Evolutionary conservation across 495 filamentous ascomycete genomes (phyloP).

Genomic region (Neurospora intermedia): DNA sequence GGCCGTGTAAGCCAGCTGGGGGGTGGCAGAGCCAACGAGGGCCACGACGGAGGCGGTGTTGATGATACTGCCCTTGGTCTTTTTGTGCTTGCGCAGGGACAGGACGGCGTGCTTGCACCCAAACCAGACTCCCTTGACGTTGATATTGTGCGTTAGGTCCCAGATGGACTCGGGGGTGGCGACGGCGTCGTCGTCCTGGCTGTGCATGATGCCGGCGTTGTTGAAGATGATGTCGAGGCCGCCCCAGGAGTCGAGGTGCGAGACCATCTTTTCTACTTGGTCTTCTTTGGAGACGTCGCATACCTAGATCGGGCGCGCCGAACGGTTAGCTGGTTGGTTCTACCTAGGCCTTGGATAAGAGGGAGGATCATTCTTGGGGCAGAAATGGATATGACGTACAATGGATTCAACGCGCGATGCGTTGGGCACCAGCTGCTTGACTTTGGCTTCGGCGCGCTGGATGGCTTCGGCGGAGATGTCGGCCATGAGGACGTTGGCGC

Average conservation of each 20-base stretch:
- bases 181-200: constrained; percentile 73
- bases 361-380: too few relatives aligned
- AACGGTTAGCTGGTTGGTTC: too few relatives aligned
- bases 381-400: constrained; percentile 19
- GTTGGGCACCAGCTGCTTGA: constrained; percentile 58
- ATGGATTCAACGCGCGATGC: constrained; percentile 49
- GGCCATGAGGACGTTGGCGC: constrained; percentile 74
- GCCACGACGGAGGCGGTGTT: constrained; percentile 94
- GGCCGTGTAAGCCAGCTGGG: constrained; percentile 91
- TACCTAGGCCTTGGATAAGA: too few relatives aligned
- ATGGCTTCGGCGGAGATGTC: constrained; percentile 71
- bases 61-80: constrained; percentile 72
- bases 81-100: constrained; percentile 66
- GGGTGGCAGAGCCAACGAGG: constrained; percentile 84
- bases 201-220: constrained; percentile 98
- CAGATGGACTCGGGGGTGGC: constrained; percentile 83
- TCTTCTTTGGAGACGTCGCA: constrained; percentile 60
- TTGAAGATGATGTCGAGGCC: constrained; percentile 97
- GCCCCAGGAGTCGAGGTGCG: constrained; percentile 68
- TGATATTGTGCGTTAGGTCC: constrained; percentile 89
- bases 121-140: constrained; percentile 98
- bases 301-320: constrained; percentile 17
- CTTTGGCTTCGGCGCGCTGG: constrained; percentile 50
- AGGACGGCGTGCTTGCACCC: constrained; percentile 89
- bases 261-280: constrained; percentile 61